phyloP scores from a whole-genome alignment of 108 stramenopile species.

The Epipyxis sp. region DNA sequence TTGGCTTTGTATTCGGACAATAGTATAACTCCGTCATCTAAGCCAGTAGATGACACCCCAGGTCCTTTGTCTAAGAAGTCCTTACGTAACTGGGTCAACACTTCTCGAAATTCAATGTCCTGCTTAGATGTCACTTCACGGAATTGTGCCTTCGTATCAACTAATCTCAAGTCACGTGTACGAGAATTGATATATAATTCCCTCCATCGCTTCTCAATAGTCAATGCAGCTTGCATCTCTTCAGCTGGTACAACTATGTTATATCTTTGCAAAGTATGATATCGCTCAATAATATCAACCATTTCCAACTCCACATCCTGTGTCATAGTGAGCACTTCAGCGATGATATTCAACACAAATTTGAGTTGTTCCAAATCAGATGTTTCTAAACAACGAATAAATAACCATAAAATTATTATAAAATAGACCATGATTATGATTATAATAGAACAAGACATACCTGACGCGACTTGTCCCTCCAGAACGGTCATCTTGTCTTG shows the following conservation, averaged over 20 bases:
- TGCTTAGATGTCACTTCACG: slow-evolving; percentile 58
- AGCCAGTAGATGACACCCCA: slow-evolving; percentile 43
- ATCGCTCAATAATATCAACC: slow-evolving; percentile 46
- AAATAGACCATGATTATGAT: too few relatives aligned
- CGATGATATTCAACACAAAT: slow-evolving; percentile 58
- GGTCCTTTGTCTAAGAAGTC: slow-evolving; percentile 55
- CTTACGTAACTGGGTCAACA: slow-evolving; percentile 34
- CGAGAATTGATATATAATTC: slow-evolving; percentile 47
- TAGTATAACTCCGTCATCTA: slow-evolving; percentile 62
- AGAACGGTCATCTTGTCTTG: slow-evolving; percentile 41
- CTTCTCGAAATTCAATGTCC: slow-evolving; percentile 51
- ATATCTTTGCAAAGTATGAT: slow-evolving; percentile 55
- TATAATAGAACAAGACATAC: too few relatives aligned
- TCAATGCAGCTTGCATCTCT: slow-evolving; percentile 43
- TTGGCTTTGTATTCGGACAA: slow-evolving; percentile 43
- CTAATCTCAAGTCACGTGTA: slow-evolving; percentile 62
- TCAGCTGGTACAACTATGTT: slow-evolving; percentile 31
- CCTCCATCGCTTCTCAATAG: slow-evolving; percentile 45
- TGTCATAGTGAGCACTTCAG: slow-evolving; percentile 32
- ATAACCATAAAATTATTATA: slow-evolving; percentile 27
- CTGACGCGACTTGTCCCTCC: not conserved
- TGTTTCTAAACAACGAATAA: slow-evolving; percentile 46
- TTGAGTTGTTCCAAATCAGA: slow-evolving; percentile 57
- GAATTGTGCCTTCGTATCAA: slow-evolving; percentile 59
- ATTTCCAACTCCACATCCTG: slow-evolving; percentile 62